These are phyloP conservation scores for Cercophora newfieldiana DNA, from an alignment of 495 filamentous ascomycete species.

Conservation along the genomic window DNA sequence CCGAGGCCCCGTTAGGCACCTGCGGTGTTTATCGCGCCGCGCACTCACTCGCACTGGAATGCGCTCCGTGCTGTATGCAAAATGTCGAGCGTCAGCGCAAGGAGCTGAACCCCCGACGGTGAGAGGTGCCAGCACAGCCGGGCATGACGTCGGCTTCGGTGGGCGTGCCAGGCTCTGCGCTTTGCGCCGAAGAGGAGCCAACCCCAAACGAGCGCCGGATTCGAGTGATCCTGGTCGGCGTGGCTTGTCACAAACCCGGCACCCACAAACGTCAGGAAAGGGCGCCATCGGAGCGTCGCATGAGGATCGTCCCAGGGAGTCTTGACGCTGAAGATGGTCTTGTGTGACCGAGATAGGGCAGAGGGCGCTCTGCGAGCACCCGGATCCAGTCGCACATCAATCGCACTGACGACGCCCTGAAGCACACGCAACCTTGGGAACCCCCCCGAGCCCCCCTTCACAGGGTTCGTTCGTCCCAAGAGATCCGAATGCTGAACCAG, in stretches of 20 bases:
- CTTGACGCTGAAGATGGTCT: not conserved
- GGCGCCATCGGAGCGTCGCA: slow-evolving; percentile 20
- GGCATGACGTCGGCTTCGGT: slow-evolving; percentile 21
- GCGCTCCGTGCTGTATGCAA: too few relatives aligned
- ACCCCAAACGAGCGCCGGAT: not conserved
- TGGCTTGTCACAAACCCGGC: slow-evolving; percentile 15
- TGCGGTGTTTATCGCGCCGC: not conserved
- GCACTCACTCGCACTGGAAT: too few relatives aligned
- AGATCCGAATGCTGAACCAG: slow-evolving; percentile 6
- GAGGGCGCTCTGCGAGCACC: slow-evolving; percentile 6
- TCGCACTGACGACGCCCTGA: slow-evolving; percentile 6
- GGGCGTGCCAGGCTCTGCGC: slow-evolving; percentile 1
- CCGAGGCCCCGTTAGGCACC: not conserved
- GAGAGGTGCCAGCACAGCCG: slow-evolving; percentile 19
- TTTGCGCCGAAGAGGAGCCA: not conserved
- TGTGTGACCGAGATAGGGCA: slow-evolving; percentile 14
- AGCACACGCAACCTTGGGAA: not conserved
- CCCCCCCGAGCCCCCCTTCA: not conserved
- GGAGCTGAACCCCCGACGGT: not conserved
- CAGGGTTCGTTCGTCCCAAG: not conserved
- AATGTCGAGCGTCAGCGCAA: slow-evolving; percentile 4
- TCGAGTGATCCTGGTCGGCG: slow-evolving; percentile 3
- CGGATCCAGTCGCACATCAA: slow-evolving; percentile 14
- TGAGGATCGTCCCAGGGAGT: slow-evolving; percentile 18
- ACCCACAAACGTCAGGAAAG: slow-evolving; percentile 7